Conservation (phyloP, 345 rosid genomes). For the Cardamine occulta region DNA sequence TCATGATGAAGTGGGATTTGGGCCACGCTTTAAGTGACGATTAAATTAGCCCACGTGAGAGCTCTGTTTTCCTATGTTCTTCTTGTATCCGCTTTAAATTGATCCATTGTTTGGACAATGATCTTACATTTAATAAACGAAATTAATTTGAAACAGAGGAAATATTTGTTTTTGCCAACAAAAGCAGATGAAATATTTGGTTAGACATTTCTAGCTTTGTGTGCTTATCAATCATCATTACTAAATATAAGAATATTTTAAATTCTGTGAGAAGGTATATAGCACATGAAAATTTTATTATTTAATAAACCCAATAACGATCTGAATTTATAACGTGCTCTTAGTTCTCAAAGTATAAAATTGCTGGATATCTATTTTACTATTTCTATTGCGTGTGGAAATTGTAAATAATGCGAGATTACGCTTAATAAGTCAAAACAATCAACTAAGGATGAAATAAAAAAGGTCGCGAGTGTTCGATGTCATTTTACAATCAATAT, state of each 20-base stretch:
- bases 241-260: background rate
- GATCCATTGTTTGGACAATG: background rate
- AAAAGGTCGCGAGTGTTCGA: constrained; percentile 2
- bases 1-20: background rate
- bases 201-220: background rate
- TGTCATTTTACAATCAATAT: constrained; percentile 14
- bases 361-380: background rate
- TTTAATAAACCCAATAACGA: background rate
- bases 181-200: background rate
- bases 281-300: background rate
- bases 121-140: background rate
- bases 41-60: background rate
- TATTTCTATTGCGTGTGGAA: background rate
- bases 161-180: too few relatives aligned
- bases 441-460: background rate
- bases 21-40: background rate
- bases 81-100: too few relatives aligned
- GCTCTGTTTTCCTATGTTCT: background rate
- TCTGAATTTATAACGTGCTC: background rate
- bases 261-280: too few relatives aligned
- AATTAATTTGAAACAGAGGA: background rate
- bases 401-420: background rate
- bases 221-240: background rate
- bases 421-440: background rate
- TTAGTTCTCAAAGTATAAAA: background rate